Conservation (phyloP, 768 basidiomycete species). For the Boletus patriciae region DNA sequence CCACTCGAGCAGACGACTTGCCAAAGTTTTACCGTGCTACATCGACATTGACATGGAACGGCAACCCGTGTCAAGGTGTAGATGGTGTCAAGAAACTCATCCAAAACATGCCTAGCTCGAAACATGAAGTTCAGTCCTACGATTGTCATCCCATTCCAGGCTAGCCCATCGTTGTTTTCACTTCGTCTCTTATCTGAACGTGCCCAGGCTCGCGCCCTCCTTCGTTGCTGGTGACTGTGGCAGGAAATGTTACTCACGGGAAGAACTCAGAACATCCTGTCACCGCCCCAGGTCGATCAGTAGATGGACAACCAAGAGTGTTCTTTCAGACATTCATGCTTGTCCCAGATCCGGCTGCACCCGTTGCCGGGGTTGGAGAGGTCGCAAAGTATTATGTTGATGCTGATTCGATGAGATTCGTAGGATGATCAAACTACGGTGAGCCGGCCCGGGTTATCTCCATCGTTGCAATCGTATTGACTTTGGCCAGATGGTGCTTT, state of each 20-base stretch:
- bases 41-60: conserved; percentile 85
- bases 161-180: conserved; percentile 28
- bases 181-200: conserved; percentile 12
- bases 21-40: conserved; percentile 78
- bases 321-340: conserved; percentile 89
- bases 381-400: conserved; percentile 81
- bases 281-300: conserved; percentile 45
- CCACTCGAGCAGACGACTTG: conserved; percentile 70
- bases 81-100: conserved; percentile 69
- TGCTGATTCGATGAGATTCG: conserved; percentile 78
- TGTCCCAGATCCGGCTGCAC: conserved; percentile 67
- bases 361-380: conserved; percentile 65
- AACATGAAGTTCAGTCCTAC: conserved; percentile 83
- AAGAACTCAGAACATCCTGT: conserved; percentile 58
- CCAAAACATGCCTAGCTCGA: conserved; percentile 72
- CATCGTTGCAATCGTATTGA: not conserved
- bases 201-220: conserved; percentile 72
- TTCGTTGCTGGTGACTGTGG: conserved; percentile 74
- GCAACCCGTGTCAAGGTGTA: conserved; percentile 71
- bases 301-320: conserved; percentile 79
- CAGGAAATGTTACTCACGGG: conserved; percentile 76
- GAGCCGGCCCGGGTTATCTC: not conserved
- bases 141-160: conserved; percentile 91
- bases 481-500: not conserved
- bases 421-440: conserved; percentile 50